A percentile compares a stretch with the other conserved stretches of the same genome.
Evolutionary conservation across 2,329 filamentous ascomycete genomes (phyloP).

Genomic region (Xylaria sp.): DNA sequence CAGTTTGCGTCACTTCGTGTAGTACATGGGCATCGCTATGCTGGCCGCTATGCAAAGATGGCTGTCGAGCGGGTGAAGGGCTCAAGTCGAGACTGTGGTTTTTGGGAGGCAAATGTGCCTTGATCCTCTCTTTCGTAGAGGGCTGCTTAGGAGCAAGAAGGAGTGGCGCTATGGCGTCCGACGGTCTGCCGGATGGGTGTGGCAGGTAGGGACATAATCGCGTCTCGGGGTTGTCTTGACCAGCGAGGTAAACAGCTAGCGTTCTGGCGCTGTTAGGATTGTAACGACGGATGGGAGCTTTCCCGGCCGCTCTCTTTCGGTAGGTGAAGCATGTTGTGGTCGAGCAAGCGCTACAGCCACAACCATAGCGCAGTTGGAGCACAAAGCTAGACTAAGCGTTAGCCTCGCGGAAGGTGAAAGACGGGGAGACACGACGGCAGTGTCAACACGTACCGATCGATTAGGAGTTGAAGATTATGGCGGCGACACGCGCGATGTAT

Average conservation of each 20-base stretch:
- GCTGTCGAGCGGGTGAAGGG: constrained; percentile 13
- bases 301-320: constrained; percentile 73
- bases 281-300: constrained; percentile 79
- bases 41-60: constrained; percentile 6
- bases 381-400: constrained; percentile 70
- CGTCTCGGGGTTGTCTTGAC: constrained; percentile 78
- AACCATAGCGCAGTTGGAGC: constrained; percentile 84
- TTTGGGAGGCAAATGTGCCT: constrained; percentile 34
- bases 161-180: constrained; percentile 60
- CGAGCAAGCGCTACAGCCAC: constrained; percentile 73
- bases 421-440: neutral
- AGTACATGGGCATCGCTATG: constrained; percentile 7
- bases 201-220: constrained; percentile 71
- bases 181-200: constrained; percentile 55
- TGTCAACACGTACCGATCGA: constrained; percentile 67
- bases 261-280: constrained; percentile 84
- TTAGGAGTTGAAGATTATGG: constrained; percentile 72
- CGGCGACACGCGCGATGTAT: constrained; percentile 70
- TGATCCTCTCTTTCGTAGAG: constrained; percentile 39
- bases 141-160: constrained; percentile 55
- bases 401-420: constrained; percentile 33
- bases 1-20: constrained; percentile 11
- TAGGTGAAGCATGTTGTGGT: constrained; percentile 85
- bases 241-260: constrained; percentile 82
- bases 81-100: constrained; percentile 13